Conservation (phyloP, 257 asterid genomes). For the Fraxinus pennsylvanica region DNA sequence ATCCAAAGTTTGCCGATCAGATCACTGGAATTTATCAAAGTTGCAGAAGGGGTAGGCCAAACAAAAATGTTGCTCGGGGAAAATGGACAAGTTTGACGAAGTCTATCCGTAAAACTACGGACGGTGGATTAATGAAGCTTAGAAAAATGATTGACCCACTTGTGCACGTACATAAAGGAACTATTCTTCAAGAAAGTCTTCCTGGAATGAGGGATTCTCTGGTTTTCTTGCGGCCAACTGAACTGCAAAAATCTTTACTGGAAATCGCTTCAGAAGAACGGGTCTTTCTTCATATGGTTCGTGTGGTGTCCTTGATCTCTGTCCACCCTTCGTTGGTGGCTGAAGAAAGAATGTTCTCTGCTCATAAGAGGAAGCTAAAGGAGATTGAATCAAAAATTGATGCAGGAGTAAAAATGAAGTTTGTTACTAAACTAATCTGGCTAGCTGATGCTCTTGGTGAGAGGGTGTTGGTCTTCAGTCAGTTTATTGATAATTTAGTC, state of each 20-base stretch:
- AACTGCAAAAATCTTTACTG: conserved; percentile 44
- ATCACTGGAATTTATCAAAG: background rate
- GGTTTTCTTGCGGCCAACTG: conserved; percentile 55
- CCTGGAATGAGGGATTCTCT: conserved; percentile 59
- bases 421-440: conserved; percentile 48
- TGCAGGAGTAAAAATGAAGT: conserved; percentile 60
- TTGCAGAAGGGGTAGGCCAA: background rate
- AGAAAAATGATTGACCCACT: conserved; percentile 55
- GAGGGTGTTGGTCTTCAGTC: conserved; percentile 69
- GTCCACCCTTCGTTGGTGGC: conserved; percentile 67
- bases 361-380: conserved; percentile 13
- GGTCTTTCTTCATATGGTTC: conserved; percentile 25
- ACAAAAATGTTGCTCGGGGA: conserved; percentile 12
- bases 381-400: conserved; percentile 26
- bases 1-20: conserved; percentile 45
- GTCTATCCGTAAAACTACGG: conserved; percentile 32
- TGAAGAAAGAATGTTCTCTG: background rate
- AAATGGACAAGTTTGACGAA: conserved; percentile 42
- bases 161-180: conserved; percentile 69
- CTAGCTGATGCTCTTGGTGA: conserved; percentile 47
- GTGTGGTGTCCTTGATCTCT: conserved; percentile 51
- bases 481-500: conserved; percentile 37
- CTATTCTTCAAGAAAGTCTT: conserved; percentile 50
- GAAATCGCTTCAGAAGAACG: conserved; percentile 18
- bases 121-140: conserved; percentile 33